Evolutionary conservation across 176 grass and related monocot genomes (phyloP).

Genomic region (Oryza glumipatula): DNA sequence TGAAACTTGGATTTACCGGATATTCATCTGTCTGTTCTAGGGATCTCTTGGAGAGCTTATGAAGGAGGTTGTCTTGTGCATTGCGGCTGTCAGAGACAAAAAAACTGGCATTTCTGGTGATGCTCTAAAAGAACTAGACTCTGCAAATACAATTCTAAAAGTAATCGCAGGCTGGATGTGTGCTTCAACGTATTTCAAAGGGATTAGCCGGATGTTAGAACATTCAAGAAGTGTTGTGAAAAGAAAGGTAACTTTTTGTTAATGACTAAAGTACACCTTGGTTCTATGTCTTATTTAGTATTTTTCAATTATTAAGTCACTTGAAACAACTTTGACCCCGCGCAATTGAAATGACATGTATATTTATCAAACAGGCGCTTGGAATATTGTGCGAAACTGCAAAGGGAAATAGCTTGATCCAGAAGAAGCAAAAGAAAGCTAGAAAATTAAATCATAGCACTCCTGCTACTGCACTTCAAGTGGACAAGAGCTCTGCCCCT

Average conservation of each 20-base stretch:
- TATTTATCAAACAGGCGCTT: slow-evolving; percentile 64
- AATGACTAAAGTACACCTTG: not conserved
- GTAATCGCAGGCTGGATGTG: slow-evolving; percentile 70
- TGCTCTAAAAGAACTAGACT: slow-evolving; percentile 56
- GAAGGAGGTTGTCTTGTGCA: slow-evolving; percentile 80
- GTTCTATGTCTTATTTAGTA: slow-evolving; percentile 8
- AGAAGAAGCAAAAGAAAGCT: slow-evolving; percentile 62
- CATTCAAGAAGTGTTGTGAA: slow-evolving; percentile 73
- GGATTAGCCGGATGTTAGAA: slow-evolving; percentile 71
- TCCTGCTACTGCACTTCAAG: slow-evolving; percentile 39
- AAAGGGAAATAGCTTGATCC: slow-evolving; percentile 58
- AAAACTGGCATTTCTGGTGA: slow-evolving; percentile 45
- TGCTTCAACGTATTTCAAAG: slow-evolving; percentile 75
- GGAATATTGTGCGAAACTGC: slow-evolving; percentile 74
- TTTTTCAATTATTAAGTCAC: slow-evolving; percentile 38
- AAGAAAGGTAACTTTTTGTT: slow-evolving; percentile 66
- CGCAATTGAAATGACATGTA: slow-evolving; percentile 24
- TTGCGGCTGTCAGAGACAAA: slow-evolving; percentile 56
- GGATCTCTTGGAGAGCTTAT: slow-evolving; percentile 71
- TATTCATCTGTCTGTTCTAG: slow-evolving; percentile 52
- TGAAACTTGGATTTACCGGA: slow-evolving; percentile 22
- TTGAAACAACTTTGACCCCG: slow-evolving; percentile 12
- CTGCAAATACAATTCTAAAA: slow-evolving; percentile 61
- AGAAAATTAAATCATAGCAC: slow-evolving; percentile 52
- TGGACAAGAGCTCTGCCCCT: slow-evolving; percentile 55